Conservation (phyloP, 2,329 filamentous ascomycete genomes). For the Esteya vermicola region DNA sequence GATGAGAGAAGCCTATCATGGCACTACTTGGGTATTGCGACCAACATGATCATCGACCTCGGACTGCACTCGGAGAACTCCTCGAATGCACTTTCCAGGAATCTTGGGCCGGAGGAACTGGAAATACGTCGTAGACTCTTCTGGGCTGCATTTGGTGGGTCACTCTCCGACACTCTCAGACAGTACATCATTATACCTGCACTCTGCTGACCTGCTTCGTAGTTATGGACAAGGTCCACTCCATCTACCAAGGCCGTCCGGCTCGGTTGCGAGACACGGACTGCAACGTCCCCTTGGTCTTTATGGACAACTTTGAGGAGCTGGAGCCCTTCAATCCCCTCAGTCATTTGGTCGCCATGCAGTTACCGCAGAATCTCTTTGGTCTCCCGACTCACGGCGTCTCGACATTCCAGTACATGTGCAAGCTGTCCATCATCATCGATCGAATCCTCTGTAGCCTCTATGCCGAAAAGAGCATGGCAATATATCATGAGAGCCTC, state of each 20-base stretch:
- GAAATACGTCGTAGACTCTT: conserved; percentile 12
- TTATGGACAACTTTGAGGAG: conserved; percentile 36
- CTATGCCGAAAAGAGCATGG: conserved; percentile 5
- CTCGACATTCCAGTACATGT: conserved; percentile 6
- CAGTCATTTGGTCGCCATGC: conserved; percentile 14
- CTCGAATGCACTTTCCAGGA: conserved; percentile 8
- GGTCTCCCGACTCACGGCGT: conserved; percentile 7
- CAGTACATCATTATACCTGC: not conserved
- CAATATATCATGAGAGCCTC: conserved; percentile 1
- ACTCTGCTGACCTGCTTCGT: not conserved
- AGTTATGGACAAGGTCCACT: conserved; percentile 30
- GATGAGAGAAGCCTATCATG: conserved; percentile 33
- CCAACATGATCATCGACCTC: conserved; percentile 13
- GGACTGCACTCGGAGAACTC: conserved; percentile 11
- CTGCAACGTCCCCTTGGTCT: conserved; percentile 28
- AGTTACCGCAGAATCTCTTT: not conserved
- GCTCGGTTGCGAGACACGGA: conserved; percentile 30
- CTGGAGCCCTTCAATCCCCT: conserved; percentile 28
- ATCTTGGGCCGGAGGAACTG: conserved; percentile 16
- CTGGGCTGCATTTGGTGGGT: conserved; percentile 10
- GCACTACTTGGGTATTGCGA: conserved; percentile 22
- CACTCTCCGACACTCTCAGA: not conserved
- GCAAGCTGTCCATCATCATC: conserved; percentile 6
- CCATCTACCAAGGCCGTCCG: conserved; percentile 38
- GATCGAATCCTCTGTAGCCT: conserved; percentile 6